Evolutionary conservation across 495 filamentous ascomycete genomes (phyloP).

Genomic region (Penicillium tannophilum): DNA sequence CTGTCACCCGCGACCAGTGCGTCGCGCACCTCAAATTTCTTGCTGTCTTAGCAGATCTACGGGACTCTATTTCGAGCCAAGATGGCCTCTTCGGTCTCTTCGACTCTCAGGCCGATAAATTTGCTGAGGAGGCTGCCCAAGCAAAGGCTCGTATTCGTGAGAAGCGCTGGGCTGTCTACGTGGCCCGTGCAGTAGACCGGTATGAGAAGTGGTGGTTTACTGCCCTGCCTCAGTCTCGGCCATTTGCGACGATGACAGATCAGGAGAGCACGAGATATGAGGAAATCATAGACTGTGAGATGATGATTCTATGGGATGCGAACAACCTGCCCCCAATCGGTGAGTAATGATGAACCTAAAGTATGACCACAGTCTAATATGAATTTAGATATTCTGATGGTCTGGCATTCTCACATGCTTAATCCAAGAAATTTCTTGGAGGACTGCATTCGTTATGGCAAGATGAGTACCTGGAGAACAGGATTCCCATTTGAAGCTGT

Average conservation of each 20-base stretch:
- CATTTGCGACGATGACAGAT: constrained; percentile 15
- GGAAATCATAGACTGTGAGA: constrained; percentile 13
- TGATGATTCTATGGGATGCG: constrained; percentile 16
- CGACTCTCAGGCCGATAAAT: constrained; percentile 45
- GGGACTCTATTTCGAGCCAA: constrained; percentile 62
- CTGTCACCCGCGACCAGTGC: constrained; percentile 41
- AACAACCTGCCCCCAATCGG: constrained; percentile 32
- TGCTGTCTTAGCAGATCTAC: constrained; percentile 66
- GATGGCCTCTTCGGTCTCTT: constrained; percentile 70
- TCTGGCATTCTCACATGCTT: constrained; percentile 84
- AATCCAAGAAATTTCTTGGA: constrained; percentile 78
- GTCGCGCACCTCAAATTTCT: constrained; percentile 82
- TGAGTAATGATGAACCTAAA: constrained; percentile 11
- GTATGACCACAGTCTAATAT: constrained; percentile 4
- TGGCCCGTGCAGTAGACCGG: constrained; percentile 70
- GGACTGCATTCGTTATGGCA: constrained; percentile 66
- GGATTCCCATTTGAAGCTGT: constrained; percentile 72
- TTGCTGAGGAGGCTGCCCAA: constrained; percentile 16
- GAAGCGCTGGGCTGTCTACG: constrained; percentile 78
- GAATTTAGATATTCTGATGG: constrained; percentile 74
- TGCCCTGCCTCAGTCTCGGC: constrained; percentile 22
- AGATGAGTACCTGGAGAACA: constrained; percentile 60
- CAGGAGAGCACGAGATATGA: constrained; percentile 17
- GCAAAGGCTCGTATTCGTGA: constrained; percentile 55
- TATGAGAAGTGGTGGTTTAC: constrained; percentile 71